Percentiles rank a stretch among this genome's conserved stretches.
These are phyloP conservation scores for Paxillus involutus DNA, from an alignment of 768 basidiomycete genomes.

Conservation along the genomic window DNA sequence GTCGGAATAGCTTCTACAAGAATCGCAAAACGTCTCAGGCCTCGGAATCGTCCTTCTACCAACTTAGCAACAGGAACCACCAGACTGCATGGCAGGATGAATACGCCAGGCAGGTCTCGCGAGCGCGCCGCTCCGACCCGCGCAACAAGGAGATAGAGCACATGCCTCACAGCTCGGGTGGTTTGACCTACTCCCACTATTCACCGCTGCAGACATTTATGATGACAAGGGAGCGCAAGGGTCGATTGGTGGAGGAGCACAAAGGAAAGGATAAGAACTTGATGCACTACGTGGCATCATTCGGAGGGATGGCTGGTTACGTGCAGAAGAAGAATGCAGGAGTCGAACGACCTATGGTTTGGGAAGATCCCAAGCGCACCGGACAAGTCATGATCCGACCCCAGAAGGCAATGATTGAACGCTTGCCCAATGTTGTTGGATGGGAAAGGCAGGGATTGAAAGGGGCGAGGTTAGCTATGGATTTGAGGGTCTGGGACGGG, in stretches of 20 bases:
- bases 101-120: slow-evolving; percentile 16
- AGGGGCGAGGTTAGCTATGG: slow-evolving; percentile 33
- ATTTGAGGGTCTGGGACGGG: slow-evolving; percentile 29
- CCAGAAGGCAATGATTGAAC: slow-evolving; percentile 25
- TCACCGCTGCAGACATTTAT: slow-evolving; percentile 54
- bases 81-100: slow-evolving; percentile 27
- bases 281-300: slow-evolving; percentile 28
- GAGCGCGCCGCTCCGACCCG: slow-evolving; percentile 24
- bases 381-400: slow-evolving; percentile 33
- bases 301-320: slow-evolving; percentile 29
- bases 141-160: slow-evolving; percentile 49
- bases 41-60: slow-evolving; percentile 25
- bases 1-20: slow-evolving; percentile 59
- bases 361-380: slow-evolving; percentile 28
- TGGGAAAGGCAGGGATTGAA: slow-evolving; percentile 37
- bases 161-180: slow-evolving; percentile 63
- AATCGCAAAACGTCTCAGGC: slow-evolving; percentile 12
- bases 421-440: slow-evolving; percentile 49
- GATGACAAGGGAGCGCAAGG: slow-evolving; percentile 53
- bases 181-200: slow-evolving; percentile 57
- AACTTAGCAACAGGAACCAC: slow-evolving; percentile 23
- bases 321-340: slow-evolving; percentile 20
- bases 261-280: slow-evolving; percentile 9
- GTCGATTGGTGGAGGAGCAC: slow-evolving; percentile 48
- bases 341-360: slow-evolving; percentile 18